Evolutionary conservation across 2,329 filamentous ascomycete genomes (phyloP), one percentile per base, ranked within the genome.

Genomic region (Monilinia aucupariae): DNA sequence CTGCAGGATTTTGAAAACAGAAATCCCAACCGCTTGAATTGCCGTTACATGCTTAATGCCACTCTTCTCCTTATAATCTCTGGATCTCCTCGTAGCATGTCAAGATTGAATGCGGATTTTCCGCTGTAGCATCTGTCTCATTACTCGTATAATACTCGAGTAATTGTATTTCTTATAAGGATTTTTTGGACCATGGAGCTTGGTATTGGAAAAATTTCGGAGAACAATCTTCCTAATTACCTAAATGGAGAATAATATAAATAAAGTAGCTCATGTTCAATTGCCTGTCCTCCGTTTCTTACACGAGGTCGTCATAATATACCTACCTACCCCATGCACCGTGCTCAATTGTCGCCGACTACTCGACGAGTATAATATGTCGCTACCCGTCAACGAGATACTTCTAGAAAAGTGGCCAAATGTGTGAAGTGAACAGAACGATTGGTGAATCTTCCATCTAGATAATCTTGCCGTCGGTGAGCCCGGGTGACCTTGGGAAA

Each of bases 1-100:
- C 65, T 32, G 70, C 72, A 49, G 72, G 72, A 15, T 74, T 74
- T 64, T 69, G 64, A 9, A n/a, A 47, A 47, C 34, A 20, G 30
- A 7, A 22, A 56, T 49, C n/a, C 9, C 9, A 25, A 34, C 32
- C 22, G 8, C 12, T 34, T 13, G 22, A 37, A 10, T 34, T 20
- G 22, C 30, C 13, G 2, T 34, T 12, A 25, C 30, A 12, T 5
- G 54, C 53, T 34, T 12, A 39, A 39, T 39, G 13, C 37, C 15
- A 39, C 13, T 4, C 37, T 12, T 39, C 12, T 17, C 37, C 15
- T 3, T 39, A 39, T 15, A 39, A 15, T 39, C 34, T 37, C 10
- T 12, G 13, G 7, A 13, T 37, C 34, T 37, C 34, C 34, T 37
- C 10, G 34, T 13, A 12, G 34, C 34, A n/a, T n/a, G n/a, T 37